Evolutionary conservation across 805 yeast species (phyloP), one percentile per base, ranked within the genome.

Genomic region (Limtongozyma cylindracea): DNA sequence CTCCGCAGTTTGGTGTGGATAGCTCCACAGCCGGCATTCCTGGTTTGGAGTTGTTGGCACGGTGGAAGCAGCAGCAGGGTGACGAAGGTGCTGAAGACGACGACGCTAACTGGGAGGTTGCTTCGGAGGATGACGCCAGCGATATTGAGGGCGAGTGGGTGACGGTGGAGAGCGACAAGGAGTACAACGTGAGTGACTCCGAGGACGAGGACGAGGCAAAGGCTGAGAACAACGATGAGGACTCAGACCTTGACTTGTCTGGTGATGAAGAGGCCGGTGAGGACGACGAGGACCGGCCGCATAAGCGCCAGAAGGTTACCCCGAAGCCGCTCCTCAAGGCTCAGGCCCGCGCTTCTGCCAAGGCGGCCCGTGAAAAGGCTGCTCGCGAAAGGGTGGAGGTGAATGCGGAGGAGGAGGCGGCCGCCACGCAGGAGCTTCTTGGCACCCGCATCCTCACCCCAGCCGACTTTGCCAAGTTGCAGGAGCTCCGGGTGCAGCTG

Each of bases 381-480:
- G n/a, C n/a, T n/a, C n/a, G n/a, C n/a, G n/a, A n/a, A n/a, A n/a
- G n/a, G n/a, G n/a, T n/a, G n/a, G n/a, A n/a, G n/a, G n/a, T n/a
- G n/a, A n/a, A n/a, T n/a, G n/a, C n/a, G n/a, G n/a, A n/a, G n/a
- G n/a, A n/a, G n/a, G n/a, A n/a, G n/a, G 41, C 44, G 20, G 29
- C 34, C 24, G 43, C 43, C 11, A 45, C 45, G 50, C 49, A 54
- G 25, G 65, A 65, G 25, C 31, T 77, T 30, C 72, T 69, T 18
- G 57, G 73, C n/a, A 59, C 65, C 21, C 65, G 73, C 33, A 72
- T 88, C 28, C 57, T 88, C 33, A 88, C 99, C 0, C 98, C 99
- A 12, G 95, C 96, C 1, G 99, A 88, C 52, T 88, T 82, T 41
- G 93, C 93, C 29, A 84, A 84, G 47, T 56, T 88, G 35, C 84